Evolutionary conservation across 768 basidiomycete genomes (phyloP), one percentile per base, ranked within the genome.

Genomic region (Collybia sordida): DNA sequence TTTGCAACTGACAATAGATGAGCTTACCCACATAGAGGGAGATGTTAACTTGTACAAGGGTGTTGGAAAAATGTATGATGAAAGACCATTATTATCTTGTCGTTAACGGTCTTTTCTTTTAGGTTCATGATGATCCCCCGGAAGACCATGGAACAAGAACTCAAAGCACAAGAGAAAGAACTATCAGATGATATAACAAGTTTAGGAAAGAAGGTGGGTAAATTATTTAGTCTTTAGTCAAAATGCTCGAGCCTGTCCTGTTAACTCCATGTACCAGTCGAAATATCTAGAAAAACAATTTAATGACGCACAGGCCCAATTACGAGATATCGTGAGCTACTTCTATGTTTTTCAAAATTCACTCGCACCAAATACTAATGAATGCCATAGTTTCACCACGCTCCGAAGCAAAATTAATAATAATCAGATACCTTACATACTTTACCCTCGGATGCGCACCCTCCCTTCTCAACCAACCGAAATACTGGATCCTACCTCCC

Each of bases 271-370:
- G 54, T 19, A 0, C 41, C 51, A 94, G 92, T 78, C 84, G 21
- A 95, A 95, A 69, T 96, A 88, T 65, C 78, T 97, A 2, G 94
- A 97, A 68, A 96, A 96, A 60, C 93, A 96, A 62, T 90, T 88
- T 63, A 89, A 86, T 48, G 93, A 95, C 57, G 92, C 94, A 1
- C 91, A 95, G 69, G 72, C 73, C 18, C 93, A 94, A 62, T 72
- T 96, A 45, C 82, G 87, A 38, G 91, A 93, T 64, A 93, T 93
- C 24, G 91, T 92, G 59, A 49, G 85, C 71, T 8, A 42, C 25
- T 38, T 35, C 31, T 21, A 17, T 12, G 7, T 23, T n/a, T 15
- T 4, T 23, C 25, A 41, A 23, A 34, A 27, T 7, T 19, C 5
- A 19, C 23, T 14, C 14, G 17, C 11, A 9, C 14, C 1, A 25